phyloP scores from a whole-genome alignment of 805 yeast species.

The Nakazawaea ernobii region DNA sequence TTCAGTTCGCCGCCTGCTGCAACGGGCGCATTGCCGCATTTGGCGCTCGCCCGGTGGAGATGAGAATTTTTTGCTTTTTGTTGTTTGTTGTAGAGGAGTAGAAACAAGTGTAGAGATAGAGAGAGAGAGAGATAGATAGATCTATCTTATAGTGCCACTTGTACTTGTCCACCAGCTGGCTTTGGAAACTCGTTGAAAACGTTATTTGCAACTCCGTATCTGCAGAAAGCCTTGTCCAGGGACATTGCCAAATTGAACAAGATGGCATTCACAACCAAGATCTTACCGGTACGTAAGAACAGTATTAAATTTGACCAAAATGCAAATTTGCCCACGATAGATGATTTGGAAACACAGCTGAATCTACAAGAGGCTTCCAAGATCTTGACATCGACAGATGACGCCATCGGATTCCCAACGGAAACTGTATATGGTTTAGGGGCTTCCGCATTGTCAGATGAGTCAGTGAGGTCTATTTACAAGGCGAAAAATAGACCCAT shows the following conservation, averaged over 20 bases:
- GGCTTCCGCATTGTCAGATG: constrained; percentile 73
- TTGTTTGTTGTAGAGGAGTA: no score
- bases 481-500: constrained; percentile 90
- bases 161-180: no score
- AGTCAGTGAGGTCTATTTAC: constrained; percentile 72
- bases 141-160: no score
- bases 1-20: no score
- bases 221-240: background rate
- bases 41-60: no score
- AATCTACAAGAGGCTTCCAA: constrained; percentile 56
- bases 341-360: constrained; percentile 45
- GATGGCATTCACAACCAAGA: constrained; percentile 25
- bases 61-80: no score
- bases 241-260: background rate
- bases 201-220: no score
- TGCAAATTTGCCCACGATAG: constrained; percentile 36
- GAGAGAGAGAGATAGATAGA: no score
- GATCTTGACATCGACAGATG: constrained; percentile 40
- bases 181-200: no score
- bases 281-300: constrained; percentile 50
- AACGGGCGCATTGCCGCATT: no score
- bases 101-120: no score
- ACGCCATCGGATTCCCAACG: constrained; percentile 90
- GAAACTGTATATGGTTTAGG: constrained; percentile 97
- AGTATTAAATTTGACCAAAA: constrained; percentile 43